Conservation (phyloP, 2,329 filamentous ascomycete species). For the Trichophyton schoenleinii region DNA sequence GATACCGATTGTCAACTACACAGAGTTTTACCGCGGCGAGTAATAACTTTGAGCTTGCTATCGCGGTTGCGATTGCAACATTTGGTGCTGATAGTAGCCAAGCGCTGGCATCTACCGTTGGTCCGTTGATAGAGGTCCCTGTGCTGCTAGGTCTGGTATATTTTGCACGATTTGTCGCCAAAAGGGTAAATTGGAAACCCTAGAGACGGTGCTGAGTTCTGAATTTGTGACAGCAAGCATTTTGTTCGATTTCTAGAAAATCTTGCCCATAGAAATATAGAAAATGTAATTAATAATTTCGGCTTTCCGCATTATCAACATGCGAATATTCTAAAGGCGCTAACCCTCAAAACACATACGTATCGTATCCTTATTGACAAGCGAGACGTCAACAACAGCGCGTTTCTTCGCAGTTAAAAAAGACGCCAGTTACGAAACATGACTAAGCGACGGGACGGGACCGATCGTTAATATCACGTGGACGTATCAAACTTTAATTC, state of each 20-base stretch:
- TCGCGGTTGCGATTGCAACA: conserved; percentile 72
- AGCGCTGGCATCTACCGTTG: conserved; percentile 70
- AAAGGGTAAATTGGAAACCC: conserved; percentile 20
- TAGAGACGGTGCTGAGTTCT: not conserved
- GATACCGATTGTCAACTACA: conserved; percentile 56
- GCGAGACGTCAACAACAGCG: too few species aligned
- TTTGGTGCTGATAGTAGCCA: conserved; percentile 68
- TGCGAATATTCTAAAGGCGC: too few species aligned
- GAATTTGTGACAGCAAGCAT: too few species aligned
- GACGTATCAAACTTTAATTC: not conserved
- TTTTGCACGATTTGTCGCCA: conserved; percentile 44
- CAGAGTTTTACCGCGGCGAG: conserved; percentile 83
- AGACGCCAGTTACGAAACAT: too few species aligned
- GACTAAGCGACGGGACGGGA: too few species aligned
- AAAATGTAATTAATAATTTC: too few species aligned
- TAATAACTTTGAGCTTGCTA: conserved; percentile 88
- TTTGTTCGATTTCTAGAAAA: too few species aligned
- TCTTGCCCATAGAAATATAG: too few species aligned
- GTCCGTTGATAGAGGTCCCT: conserved; percentile 75
- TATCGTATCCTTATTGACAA: too few species aligned
- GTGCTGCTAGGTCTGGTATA: conserved; percentile 69
- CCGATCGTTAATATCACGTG: not conserved
- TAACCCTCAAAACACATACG: too few species aligned
- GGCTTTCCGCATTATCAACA: too few species aligned
- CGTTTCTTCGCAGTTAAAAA: too few species aligned